A percentile compares a stretch with the other conserved stretches of the same genome.
These are phyloP conservation scores for Senna tora DNA, from an alignment of 306 rosid genomes.

Conservation along the genomic window DNA sequence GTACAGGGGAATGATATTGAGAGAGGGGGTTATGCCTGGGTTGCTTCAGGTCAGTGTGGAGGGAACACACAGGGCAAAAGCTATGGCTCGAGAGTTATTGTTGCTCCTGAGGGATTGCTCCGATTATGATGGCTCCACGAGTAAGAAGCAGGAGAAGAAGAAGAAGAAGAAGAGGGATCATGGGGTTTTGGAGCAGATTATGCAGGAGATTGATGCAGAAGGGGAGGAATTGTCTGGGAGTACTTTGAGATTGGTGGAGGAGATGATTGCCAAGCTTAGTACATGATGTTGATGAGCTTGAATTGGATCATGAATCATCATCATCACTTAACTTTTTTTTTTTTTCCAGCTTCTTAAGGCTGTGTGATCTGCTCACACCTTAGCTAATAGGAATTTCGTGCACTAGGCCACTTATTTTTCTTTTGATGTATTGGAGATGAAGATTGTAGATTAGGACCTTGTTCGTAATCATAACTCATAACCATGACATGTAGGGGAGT, in stretches of 20 bases:
- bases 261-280: conserved; percentile 80
- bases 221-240: conserved; percentile 58
- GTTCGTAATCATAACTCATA: too few species aligned
- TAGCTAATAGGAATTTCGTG: too few species aligned
- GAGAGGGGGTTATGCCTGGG: conserved; percentile 86
- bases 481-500: conserved; percentile 11
- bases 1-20: conserved; percentile 65
- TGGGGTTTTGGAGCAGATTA: conserved; percentile 55
- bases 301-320: neutral
- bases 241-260: conserved; percentile 64
- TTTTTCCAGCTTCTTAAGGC: too few species aligned
- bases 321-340: neutral
- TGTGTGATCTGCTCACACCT: too few species aligned
- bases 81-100: conserved; percentile 56
- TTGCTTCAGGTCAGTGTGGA: conserved; percentile 81
- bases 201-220: conserved; percentile 76
- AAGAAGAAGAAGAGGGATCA: conserved; percentile 51
- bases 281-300: conserved; percentile 20
- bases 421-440: neutral
- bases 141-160: too few species aligned
- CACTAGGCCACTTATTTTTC: too few species aligned
- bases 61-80: conserved; percentile 68
- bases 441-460: conserved; percentile 29
- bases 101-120: conserved; percentile 69
- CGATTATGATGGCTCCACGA: conserved; percentile 43